Evolutionary conservation across 495 filamentous ascomycete genomes (phyloP).

Genomic region (Neurospora sp.): DNA sequence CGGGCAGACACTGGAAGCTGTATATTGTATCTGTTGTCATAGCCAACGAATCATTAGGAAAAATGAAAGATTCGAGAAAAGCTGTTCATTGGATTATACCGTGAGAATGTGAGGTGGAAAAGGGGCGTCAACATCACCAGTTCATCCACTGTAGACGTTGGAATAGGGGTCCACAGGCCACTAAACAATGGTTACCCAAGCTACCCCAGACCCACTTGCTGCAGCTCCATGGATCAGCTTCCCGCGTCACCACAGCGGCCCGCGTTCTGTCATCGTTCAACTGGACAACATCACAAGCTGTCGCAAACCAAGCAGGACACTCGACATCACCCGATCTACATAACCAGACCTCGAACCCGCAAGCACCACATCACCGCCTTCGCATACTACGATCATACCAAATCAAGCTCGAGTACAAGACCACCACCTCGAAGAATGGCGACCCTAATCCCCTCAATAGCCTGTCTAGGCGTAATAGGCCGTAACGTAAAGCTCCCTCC

Average conservation of each 20-base stretch:
- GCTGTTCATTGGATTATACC: too few species aligned
- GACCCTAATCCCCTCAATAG: slow-evolving; percentile 58
- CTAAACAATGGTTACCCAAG: not conserved
- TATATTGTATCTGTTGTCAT: not conserved
- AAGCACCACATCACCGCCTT: not conserved
- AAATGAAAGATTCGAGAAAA: not conserved
- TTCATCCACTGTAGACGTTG: not conserved
- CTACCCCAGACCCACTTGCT: not conserved
- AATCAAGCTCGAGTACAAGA: not conserved
- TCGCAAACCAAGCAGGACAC: not conserved
- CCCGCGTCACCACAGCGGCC: not conserved
- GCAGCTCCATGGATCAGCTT: not conserved
- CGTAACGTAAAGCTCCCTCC: slow-evolving; percentile 52
- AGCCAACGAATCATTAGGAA: too few species aligned
- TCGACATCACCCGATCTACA: not conserved
- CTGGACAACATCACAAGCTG: not conserved
- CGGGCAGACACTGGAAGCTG: not conserved
- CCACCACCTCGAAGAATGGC: slow-evolving; percentile 24
- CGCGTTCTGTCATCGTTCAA: not conserved
- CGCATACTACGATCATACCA: not conserved
- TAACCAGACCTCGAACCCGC: not conserved
- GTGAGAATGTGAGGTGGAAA: not conserved
- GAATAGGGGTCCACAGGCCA: not conserved
- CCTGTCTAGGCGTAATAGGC: slow-evolving; percentile 87
- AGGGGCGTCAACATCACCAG: not conserved